Evolutionary conservation across 805 yeast genomes (phyloP).

Genomic region (Starmerella davenportii): DNA sequence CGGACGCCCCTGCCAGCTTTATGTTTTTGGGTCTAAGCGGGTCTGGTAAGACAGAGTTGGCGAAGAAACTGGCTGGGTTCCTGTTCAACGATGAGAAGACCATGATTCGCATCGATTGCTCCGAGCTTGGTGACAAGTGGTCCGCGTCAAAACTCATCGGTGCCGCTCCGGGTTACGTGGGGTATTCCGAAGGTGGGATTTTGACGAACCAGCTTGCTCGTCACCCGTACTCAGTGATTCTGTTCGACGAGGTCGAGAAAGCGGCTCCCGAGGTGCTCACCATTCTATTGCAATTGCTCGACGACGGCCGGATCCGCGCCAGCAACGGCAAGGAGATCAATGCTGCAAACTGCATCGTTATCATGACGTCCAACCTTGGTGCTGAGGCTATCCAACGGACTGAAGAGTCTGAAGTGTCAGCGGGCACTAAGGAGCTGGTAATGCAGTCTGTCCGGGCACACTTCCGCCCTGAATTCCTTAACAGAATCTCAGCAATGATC

Average conservation of each 20-base stretch:
- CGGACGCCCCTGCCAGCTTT: slow-evolving; percentile 92
- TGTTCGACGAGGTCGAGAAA: slow-evolving; percentile 95
- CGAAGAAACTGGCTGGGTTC: slow-evolving; percentile 91
- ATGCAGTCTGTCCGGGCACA: slow-evolving; percentile 71
- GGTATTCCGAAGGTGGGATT: slow-evolving; percentile 95
- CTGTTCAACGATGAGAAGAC: slow-evolving; percentile 91
- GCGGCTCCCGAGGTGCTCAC: slow-evolving; percentile 97
- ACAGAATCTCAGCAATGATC: slow-evolving; percentile 84
- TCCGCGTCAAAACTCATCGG: slow-evolving; percentile 88
- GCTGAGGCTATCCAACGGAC: slow-evolving; percentile 71
- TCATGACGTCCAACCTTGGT: slow-evolving; percentile 95
- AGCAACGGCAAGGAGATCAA: slow-evolving; percentile 87
- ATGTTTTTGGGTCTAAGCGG: slow-evolving; percentile 89
- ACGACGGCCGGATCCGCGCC: slow-evolving; percentile 90
- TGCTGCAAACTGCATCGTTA: slow-evolving; percentile 79
- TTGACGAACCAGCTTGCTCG: slow-evolving; percentile 81
- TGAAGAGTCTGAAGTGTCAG: slow-evolving; percentile 39
- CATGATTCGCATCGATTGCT: slow-evolving; percentile 93
- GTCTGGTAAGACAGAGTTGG: slow-evolving; percentile 95
- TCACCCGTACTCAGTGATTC: slow-evolving; percentile 86
- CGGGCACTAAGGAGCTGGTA: slow-evolving; percentile 54
- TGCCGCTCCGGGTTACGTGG: slow-evolving; percentile 94
- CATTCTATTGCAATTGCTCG: slow-evolving; percentile 75
- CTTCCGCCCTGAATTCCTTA: slow-evolving; percentile 93
- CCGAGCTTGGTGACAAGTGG: slow-evolving; percentile 88